Evolutionary conservation across 306 rosid species (phyloP).

Genomic region (Vachellia collinsii): DNA sequence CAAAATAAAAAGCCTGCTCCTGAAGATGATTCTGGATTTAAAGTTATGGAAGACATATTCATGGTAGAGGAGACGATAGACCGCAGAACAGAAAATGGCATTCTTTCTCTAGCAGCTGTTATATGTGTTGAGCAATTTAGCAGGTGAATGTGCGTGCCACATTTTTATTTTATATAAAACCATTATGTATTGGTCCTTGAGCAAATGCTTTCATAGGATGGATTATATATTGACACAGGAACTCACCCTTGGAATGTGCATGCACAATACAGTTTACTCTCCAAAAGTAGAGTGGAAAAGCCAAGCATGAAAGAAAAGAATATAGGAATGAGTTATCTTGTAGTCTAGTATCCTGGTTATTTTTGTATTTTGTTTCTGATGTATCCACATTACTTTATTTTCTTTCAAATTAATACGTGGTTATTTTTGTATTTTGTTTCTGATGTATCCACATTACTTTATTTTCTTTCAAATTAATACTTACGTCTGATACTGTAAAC

Average conservation of each 20-base stretch:
- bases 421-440: too few relatives aligned
- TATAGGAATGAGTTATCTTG: neutral
- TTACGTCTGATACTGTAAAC: neutral
- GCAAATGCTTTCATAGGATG: slow-evolving; percentile 17
- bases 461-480: too few relatives aligned
- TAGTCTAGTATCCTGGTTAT: neutral
- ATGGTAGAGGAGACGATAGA: slow-evolving; percentile 74
- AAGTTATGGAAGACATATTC: slow-evolving; percentile 70
- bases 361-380: neutral
- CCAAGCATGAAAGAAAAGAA: neutral
- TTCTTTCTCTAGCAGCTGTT: slow-evolving; percentile 82
- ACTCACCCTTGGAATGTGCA: slow-evolving; percentile 12
- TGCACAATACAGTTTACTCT: neutral
- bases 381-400: neutral
- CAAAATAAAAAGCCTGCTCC: slow-evolving; percentile 61
- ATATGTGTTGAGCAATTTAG: slow-evolving; percentile 93
- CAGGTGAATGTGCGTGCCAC: slow-evolving; percentile 64
- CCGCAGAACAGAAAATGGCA: slow-evolving; percentile 70
- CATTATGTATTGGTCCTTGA: slow-evolving; percentile 13
- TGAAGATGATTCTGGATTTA: slow-evolving; percentile 45
- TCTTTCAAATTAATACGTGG: slow-evolving; percentile 7
- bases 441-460: too few relatives aligned
- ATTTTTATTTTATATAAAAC: slow-evolving; percentile 6
- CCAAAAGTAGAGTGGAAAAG: neutral
- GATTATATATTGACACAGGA: slow-evolving; percentile 1